Evolutionary conservation across 2,329 filamentous ascomycete genomes (phyloP).

Genomic region (Lasiodiplodia theobromae): DNA sequence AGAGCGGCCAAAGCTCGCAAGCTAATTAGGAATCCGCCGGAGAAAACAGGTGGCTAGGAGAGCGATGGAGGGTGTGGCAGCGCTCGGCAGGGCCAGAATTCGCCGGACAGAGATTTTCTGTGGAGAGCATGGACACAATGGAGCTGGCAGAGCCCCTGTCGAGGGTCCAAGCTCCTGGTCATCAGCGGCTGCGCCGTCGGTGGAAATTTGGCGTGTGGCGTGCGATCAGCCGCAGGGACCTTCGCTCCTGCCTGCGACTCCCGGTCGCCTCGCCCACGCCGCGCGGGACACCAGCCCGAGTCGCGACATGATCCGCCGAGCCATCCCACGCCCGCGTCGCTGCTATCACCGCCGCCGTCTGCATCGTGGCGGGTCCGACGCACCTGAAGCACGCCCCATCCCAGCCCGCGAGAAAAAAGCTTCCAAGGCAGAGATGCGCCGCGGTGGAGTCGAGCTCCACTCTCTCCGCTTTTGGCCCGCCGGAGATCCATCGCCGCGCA

Average conservation of each 20-base stretch:
- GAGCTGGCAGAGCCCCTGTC: conserved; percentile 14
- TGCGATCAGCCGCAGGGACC: conserved; percentile 17
- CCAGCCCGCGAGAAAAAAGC: conserved; percentile 3
- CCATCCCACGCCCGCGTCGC: conserved; percentile 10
- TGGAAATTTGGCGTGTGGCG: conserved; percentile 13
- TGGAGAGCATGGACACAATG: conserved; percentile 18
- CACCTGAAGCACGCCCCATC: neutral
- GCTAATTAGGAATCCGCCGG: conserved; percentile 16
- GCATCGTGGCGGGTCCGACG: neutral
- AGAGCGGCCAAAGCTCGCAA: conserved; percentile 18
- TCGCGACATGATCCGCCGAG: conserved; percentile 9
- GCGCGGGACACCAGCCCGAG: neutral
- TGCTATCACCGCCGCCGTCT: neutral
- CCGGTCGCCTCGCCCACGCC: conserved; percentile 11
- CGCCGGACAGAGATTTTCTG: conserved; percentile 30
- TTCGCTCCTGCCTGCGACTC: neutral
- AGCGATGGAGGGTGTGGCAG: neutral
- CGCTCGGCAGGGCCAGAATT: conserved; percentile 22
- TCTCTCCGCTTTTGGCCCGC: conserved; percentile 21
- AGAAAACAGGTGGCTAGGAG: conserved; percentile 1
- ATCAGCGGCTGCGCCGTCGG: conserved; percentile 24
- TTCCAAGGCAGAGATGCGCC: conserved; percentile 18
- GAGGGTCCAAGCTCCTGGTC: conserved; percentile 21
- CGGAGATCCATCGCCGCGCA: conserved; percentile 24
- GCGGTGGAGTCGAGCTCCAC: conserved; percentile 24